These are phyloP conservation scores for Zea luxurians DNA, from an alignment of 176 grass and related monocot species.

Conservation along the genomic window DNA sequence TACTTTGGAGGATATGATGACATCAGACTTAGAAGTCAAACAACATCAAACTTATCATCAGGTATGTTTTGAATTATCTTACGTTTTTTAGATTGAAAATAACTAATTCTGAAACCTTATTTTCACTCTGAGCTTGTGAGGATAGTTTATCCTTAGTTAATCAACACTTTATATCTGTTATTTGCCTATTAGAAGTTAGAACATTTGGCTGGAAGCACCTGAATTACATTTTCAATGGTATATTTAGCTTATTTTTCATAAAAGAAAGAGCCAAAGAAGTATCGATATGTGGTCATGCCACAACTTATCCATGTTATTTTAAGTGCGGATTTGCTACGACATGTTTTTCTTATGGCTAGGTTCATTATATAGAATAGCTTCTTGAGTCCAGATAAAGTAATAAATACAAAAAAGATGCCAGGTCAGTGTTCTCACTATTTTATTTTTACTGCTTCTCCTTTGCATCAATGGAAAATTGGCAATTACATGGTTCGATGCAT, in stretches of 20 bases:
- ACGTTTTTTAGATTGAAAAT: not conserved
- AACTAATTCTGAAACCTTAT: not conserved
- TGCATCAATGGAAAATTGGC: not conserved
- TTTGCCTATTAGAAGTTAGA: not conserved
- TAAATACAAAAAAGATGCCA: not conserved
- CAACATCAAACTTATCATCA: too few relatives aligned
- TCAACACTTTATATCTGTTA: not conserved
- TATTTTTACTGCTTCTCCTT: not conserved
- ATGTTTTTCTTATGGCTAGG: not conserved
- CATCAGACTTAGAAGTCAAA: too few relatives aligned
- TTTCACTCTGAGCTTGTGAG: not conserved
- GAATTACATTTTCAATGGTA: conserved; percentile 7
- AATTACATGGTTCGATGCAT: not conserved
- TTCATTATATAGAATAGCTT: not conserved
- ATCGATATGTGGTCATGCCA: not conserved
- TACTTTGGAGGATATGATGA: too few relatives aligned
- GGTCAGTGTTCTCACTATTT: not conserved
- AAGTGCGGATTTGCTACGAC: not conserved
- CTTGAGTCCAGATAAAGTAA: not conserved
- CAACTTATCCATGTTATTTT: not conserved
- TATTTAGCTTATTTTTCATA: not conserved
- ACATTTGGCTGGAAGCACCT: not conserved
- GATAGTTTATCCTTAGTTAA: not conserved
- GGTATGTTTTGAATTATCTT: too few relatives aligned
- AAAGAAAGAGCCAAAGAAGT: not conserved